These are phyloP conservation scores for Luzula sylvatica DNA, from an alignment of 176 grass and related monocot genomes.

Conservation along the genomic window DNA sequence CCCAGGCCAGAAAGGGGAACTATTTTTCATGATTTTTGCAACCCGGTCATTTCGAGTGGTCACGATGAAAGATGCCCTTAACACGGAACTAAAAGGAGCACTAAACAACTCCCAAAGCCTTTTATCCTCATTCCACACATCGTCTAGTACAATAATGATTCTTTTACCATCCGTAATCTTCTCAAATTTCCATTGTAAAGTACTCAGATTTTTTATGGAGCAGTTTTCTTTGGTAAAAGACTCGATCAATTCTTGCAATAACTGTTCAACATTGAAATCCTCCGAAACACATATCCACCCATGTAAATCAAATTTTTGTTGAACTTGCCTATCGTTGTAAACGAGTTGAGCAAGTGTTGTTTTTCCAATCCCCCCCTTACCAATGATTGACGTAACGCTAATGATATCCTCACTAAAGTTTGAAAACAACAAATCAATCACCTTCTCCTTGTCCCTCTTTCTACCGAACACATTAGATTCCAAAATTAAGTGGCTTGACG, in stretches of 20 bases:
- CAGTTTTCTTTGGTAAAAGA: neutral
- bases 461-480: conserved; percentile 16
- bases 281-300: conserved; percentile 20
- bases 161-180: conserved; percentile 1
- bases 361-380: conserved; percentile 29
- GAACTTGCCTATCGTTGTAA: conserved; percentile 20
- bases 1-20: conserved; percentile 1
- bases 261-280: conserved; percentile 17
- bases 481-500: conserved; percentile 25
- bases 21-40: conserved; percentile 20
- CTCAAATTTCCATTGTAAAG: conserved; percentile 13
- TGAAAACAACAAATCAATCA: conserved; percentile 13
- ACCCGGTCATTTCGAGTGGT: conserved; percentile 24
- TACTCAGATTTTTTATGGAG: conserved; percentile 20
- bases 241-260: conserved; percentile 13
- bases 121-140: conserved; percentile 21
- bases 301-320: conserved; percentile 19
- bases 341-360: conserved; percentile 30
- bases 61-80: conserved; percentile 12
- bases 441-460: conserved; percentile 14
- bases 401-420: conserved; percentile 1
- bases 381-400: conserved; percentile 25
- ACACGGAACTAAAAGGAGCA: conserved; percentile 4
- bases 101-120: conserved; percentile 20
- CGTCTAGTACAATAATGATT: conserved; percentile 28